Evolutionary conservation across 2,329 filamentous ascomycete species (phyloP).

Genomic region (Huntiella moniliformis): DNA sequence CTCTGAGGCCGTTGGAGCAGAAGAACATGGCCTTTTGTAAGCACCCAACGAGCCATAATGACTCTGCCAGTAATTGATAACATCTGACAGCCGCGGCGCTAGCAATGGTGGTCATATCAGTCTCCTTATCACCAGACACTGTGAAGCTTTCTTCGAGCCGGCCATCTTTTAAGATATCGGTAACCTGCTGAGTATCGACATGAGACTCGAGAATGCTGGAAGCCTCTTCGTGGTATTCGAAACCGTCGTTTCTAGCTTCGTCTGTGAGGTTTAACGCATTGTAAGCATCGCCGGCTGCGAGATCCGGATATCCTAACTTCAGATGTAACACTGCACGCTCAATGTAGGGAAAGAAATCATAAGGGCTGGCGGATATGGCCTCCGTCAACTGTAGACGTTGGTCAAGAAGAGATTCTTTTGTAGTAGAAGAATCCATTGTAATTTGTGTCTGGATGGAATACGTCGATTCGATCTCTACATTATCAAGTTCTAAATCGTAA

Average conservation of each 20-base stretch:
- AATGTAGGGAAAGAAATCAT: conserved; percentile 46
- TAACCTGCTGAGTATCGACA: conserved; percentile 19
- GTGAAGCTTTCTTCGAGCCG: conserved; percentile 19
- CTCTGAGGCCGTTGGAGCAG: conserved; percentile 38
- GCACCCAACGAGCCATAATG: conserved; percentile 45
- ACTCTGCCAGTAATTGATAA: conserved; percentile 39
- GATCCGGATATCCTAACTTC: conserved; percentile 67
- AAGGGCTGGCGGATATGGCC: conserved; percentile 31
- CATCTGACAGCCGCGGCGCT: conserved; percentile 29
- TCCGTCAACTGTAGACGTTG: conserved; percentile 39
- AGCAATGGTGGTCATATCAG: conserved; percentile 25
- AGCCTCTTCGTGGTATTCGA: conserved; percentile 62
- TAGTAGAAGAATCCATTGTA: neutral
- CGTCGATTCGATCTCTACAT: too few species aligned
- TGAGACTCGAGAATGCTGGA: conserved; percentile 28
- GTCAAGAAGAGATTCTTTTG: conserved; percentile 23
- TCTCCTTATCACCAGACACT: neutral
- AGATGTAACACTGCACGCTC: conserved; percentile 54
- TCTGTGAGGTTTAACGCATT: conserved; percentile 74
- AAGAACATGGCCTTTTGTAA: conserved; percentile 49
- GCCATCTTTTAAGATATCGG: conserved; percentile 29
- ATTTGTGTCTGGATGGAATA: too few species aligned
- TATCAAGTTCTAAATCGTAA: too few species aligned
- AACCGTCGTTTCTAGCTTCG: conserved; percentile 57
- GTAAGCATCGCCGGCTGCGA: conserved; percentile 80